These are phyloP conservation scores for Lonicera japonica DNA, from an alignment of 129 eudicot species.

Conservation along the genomic window DNA sequence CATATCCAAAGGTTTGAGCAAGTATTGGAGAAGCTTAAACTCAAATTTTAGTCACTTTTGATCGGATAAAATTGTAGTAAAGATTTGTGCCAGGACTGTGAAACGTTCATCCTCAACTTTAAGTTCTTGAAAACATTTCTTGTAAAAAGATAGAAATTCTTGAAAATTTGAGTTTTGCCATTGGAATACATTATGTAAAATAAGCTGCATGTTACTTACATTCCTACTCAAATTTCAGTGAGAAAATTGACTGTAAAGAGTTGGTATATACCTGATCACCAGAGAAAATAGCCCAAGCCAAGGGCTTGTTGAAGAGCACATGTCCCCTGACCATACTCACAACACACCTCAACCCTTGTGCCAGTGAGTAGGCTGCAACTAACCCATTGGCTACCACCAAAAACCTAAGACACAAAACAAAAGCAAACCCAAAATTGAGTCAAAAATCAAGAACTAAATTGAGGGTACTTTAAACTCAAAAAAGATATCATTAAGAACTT, in stretches of 20 bases:
- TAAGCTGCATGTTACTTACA: background rate
- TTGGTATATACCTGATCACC: constrained; percentile 62
- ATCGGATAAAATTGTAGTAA: too few relatives aligned
- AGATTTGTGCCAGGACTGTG: too few relatives aligned
- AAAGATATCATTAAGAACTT: constrained; percentile 8
- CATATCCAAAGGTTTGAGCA: too few relatives aligned
- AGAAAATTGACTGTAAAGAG: background rate
- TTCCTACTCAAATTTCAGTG: background rate
- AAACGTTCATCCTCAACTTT: background rate
- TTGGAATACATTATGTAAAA: too few relatives aligned
- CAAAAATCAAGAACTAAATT: background rate
- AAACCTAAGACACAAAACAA: constrained; percentile 39
- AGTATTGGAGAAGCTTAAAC: too few relatives aligned
- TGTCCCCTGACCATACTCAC: constrained; percentile 63
- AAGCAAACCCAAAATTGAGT: background rate
- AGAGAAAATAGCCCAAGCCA: constrained; percentile 89
- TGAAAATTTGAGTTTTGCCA: too few relatives aligned
- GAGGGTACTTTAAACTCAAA: background rate
- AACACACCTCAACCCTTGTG: constrained; percentile 66
- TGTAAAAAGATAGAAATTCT: background rate
- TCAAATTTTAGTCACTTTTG: too few relatives aligned
- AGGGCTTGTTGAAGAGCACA: constrained; percentile 77
- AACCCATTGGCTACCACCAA: constrained; percentile 75
- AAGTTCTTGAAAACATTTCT: background rate
- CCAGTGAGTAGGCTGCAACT: constrained; percentile 73